Evolutionary conservation across 2,329 filamentous ascomycete species (phyloP).

Genomic region (Hypocrella siamensis): DNA sequence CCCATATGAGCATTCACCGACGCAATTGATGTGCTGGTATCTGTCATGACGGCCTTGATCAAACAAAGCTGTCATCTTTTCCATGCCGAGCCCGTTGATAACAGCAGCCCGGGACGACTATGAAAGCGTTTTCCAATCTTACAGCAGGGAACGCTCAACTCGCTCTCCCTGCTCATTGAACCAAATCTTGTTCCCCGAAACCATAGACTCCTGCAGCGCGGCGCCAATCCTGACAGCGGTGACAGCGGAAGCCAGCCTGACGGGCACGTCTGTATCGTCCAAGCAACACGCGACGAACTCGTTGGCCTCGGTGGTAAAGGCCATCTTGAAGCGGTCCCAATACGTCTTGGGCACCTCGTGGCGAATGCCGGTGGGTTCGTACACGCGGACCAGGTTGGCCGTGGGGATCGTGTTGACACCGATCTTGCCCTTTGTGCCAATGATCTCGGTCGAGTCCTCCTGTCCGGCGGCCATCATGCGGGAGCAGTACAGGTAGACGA

Average conservation of each 20-base stretch:
- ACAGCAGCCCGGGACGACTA: no score
- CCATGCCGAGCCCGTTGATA: no score
- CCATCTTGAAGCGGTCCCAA: slow-evolving; percentile 45
- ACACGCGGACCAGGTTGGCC: slow-evolving; percentile 36
- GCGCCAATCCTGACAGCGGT: slow-evolving; percentile 44
- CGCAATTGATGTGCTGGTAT: no score
- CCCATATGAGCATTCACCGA: no score
- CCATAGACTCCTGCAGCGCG: slow-evolving; percentile 40
- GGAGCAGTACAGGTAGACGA: slow-evolving; percentile 47
- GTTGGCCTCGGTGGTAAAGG: slow-evolving; percentile 47
- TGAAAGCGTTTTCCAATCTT: no score
- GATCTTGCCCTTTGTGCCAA: slow-evolving; percentile 50
- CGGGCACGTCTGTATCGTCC: slow-evolving; percentile 36
- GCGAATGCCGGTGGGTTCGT: slow-evolving; percentile 29
- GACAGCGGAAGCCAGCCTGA: slow-evolving; percentile 41
- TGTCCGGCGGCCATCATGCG: slow-evolving; percentile 56
- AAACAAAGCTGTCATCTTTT: no score
- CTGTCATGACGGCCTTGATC: no score
- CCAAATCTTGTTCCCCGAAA: slow-evolving; percentile 36
- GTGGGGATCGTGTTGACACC: slow-evolving; percentile 42
- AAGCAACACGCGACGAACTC: slow-evolving; percentile 46
- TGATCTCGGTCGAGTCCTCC: slow-evolving; percentile 51
- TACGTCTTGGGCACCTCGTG: slow-evolving; percentile 46
- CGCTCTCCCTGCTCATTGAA: slow-evolving; percentile 28
- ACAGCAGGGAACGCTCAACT: slow-evolving; percentile 3